Percentiles rank a stretch among this genome's conserved stretches.
Evolutionary conservation across 495 filamentous ascomycete species (phyloP).

Genomic region (Penicillium subrubescens): DNA sequence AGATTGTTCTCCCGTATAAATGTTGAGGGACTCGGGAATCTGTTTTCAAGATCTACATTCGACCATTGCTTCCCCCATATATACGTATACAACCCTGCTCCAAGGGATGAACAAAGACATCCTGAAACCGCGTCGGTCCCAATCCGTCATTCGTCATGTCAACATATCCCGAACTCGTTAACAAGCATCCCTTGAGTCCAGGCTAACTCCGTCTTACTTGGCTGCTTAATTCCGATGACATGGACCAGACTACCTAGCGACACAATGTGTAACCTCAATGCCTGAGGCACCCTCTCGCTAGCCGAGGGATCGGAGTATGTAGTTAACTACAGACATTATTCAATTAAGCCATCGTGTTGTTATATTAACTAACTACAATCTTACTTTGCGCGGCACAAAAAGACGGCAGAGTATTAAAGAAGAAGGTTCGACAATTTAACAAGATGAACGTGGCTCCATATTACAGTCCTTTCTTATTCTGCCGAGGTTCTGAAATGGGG

Average conservation of each 20-base stretch:
- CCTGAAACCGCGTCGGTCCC: too few species aligned
- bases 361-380: too few species aligned
- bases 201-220: background rate
- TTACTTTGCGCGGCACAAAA: background rate
- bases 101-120: too few species aligned
- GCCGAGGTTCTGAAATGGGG: background rate
- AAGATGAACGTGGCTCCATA: background rate
- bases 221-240: background rate
- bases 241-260: background rate
- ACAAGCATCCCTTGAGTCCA: background rate
- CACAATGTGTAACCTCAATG: background rate
- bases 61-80: too few species aligned
- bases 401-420: background rate
- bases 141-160: background rate
- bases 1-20: too few species aligned
- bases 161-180: background rate
- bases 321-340: too few species aligned
- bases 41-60: too few species aligned
- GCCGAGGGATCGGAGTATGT: background rate
- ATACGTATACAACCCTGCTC: too few species aligned
- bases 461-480: background rate
- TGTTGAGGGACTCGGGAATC: too few species aligned
- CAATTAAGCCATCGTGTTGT: background rate
- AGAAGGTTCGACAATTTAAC: background rate
- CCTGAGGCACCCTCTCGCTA: background rate